Conservation (phyloP, 441 rosid species). For the Euphorbia neoarborescens region DNA sequence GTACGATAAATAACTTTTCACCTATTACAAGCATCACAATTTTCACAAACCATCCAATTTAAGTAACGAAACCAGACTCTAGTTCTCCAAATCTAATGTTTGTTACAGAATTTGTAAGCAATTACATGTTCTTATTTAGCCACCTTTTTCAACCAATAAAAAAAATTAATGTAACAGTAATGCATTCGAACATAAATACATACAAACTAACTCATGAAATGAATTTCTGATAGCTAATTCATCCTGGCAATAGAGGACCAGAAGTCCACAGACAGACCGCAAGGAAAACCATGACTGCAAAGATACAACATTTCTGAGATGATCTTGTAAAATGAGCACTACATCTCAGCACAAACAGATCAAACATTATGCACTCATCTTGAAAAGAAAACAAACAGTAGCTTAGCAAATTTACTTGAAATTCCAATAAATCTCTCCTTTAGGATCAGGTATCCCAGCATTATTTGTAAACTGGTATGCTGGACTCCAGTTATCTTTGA, state of each 20-base stretch:
- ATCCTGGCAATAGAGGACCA: neutral
- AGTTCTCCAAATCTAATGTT: neutral
- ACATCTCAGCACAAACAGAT: conserved; percentile 4
- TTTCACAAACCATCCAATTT: neutral
- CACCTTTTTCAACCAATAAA: neutral
- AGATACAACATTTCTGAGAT: neutral
- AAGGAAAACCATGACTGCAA: neutral
- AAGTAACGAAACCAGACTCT: neutral
- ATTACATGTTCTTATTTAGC: neutral
- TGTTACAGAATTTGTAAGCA: neutral
- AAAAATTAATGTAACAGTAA: neutral
- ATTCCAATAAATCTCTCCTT: conserved; percentile 66
- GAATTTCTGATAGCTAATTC: neutral
- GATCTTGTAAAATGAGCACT: neutral
- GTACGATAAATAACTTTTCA: neutral
- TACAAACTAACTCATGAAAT: neutral
- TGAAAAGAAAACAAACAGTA: conserved; percentile 13
- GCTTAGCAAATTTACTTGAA: conserved; percentile 52
- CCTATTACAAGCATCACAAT: neutral
- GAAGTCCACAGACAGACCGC: neutral
- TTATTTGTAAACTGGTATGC: conserved; percentile 73
- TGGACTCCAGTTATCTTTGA: conserved; percentile 79
- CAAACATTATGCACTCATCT: neutral
- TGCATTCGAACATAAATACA: neutral
- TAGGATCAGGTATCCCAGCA: conserved; percentile 80